Base-by-base conservation (phyloP, 768 basidiomycete species). In the Coprinellus aureogranulatus region DNA sequence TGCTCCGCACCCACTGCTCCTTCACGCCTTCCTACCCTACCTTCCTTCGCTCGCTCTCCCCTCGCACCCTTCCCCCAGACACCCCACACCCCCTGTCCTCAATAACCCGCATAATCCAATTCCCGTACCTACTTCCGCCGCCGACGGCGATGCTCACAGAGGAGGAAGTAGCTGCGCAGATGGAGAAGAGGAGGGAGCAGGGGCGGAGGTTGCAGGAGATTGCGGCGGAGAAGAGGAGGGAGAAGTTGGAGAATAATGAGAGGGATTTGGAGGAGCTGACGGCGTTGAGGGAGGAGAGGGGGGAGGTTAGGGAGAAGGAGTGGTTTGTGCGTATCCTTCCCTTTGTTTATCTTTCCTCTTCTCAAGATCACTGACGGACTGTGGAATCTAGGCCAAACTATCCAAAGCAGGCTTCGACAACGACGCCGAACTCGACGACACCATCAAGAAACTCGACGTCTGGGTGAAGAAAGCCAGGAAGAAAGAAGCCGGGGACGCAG, bases 141-240 rank as follows among this genome's bases (percentile, higher is more conserved):
- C 70, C 79, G 1, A 88, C 92, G 40, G 92, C 94, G 69, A 97
- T 95, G 72, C 41, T n/a, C 18, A 89, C 91, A 0, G 92, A 95
- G 61, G 96, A 98, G 64, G 94, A 98, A 66, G 70, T 97, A 0
- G 82, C 85, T 3, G 80, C 85, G 34, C 81, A 87, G 37, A 77
- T 88, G 1, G 94, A 98, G 70, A 88, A 84, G 69, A 75, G 89
- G 55, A 86, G 82, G 67, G 95, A 98, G 70, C 90, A 94, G 65
- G 94, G 93, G 0, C 81, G 84, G 55, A 87, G 92, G 66, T 69
- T 99, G 51, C 95, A 97, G 71, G 95, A 98, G 70, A 82, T 95
- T 63, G 92, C 94, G 26, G 89, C 90, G 0, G 92, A 87, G 69
- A 86, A 86, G 53, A 75, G 96, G 26, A 75, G 82, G 65, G 95